phyloP scores from a whole-genome alignment of 2,329 filamentous ascomycete genomes.

The Xylaria sp. region DNA sequence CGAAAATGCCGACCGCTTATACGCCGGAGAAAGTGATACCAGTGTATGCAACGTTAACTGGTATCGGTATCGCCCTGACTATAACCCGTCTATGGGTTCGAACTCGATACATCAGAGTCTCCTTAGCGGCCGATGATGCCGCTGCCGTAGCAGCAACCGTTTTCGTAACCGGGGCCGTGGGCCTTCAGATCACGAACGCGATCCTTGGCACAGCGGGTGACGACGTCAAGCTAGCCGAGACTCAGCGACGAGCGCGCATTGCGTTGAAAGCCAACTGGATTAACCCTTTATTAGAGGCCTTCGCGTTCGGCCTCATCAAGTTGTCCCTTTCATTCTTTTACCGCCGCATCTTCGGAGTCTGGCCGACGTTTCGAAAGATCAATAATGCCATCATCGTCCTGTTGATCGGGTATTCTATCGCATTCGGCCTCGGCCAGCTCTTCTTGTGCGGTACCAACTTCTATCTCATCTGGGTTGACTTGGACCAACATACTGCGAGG shows the following conservation, averaged over 20 bases:
- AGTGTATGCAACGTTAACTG: constrained; percentile 8
- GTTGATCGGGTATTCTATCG: constrained; percentile 2
- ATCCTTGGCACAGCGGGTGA: constrained; percentile 19
- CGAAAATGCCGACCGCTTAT: neutral
- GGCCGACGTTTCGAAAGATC: constrained; percentile 4
- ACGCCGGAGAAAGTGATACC: constrained; percentile 18
- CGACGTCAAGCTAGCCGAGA: constrained; percentile 5
- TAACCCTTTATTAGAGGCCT: constrained; percentile 14
- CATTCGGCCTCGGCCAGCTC: constrained; percentile 5
- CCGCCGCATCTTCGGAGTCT: constrained; percentile 21
- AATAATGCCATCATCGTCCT: constrained; percentile 12
- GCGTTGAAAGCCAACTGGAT: constrained; percentile 21
- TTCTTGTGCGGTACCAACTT: constrained; percentile 22
- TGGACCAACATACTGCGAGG: constrained; percentile 12
- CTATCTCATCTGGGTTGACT: constrained; percentile 21
- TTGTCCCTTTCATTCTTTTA: constrained; percentile 23
- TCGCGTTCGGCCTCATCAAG: constrained; percentile 23
- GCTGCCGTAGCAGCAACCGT: constrained; percentile 5
- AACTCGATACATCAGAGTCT: constrained; percentile 3
- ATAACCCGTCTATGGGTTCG: constrained; percentile 18
- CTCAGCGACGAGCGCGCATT: constrained; percentile 6
- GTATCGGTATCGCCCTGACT: constrained; percentile 12
- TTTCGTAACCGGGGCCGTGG: constrained; percentile 11
- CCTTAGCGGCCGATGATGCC: constrained; percentile 11
- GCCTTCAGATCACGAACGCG: constrained; percentile 13